These are phyloP conservation scores for Curvularia lunata DNA, from an alignment of 2,329 filamentous ascomycete genomes.

Conservation along the genomic window DNA sequence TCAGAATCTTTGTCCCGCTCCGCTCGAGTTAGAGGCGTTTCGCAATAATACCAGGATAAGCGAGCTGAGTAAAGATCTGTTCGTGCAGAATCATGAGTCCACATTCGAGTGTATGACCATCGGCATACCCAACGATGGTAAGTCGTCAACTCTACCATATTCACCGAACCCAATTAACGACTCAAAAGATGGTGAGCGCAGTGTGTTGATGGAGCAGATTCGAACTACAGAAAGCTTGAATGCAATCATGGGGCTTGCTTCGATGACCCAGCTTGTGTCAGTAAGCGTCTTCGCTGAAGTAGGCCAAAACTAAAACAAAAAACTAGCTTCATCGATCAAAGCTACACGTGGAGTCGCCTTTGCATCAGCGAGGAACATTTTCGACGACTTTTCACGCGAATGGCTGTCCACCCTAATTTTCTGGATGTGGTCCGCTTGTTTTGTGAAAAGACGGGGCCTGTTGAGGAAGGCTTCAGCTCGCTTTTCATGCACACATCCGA, in stretches of 20 bases:
- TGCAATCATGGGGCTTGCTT: neutral
- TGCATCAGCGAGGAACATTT: conserved; percentile 19
- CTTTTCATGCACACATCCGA: conserved; percentile 3
- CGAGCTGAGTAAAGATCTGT: conserved; percentile 10
- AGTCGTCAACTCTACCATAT: neutral
- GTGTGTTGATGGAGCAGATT: conserved; percentile 1
- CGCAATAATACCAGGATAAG: conserved; percentile 5
- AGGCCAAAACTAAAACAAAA: neutral
- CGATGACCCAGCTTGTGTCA: conserved; percentile 6
- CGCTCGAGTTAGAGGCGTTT: conserved; percentile 8
- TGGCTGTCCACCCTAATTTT: conserved; percentile 19
- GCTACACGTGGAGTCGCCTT: conserved; percentile 18
- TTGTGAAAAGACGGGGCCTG: conserved; percentile 13
- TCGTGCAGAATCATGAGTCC: conserved; percentile 10
- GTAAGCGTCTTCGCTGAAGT: neutral
- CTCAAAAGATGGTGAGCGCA: conserved; percentile 3
- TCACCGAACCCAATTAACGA: neutral
- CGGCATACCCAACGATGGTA: neutral
- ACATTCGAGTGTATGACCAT: conserved; percentile 3
- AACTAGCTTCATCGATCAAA: conserved; percentile 18
- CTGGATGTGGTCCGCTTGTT: conserved; percentile 18
- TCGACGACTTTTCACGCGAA: conserved; percentile 13
- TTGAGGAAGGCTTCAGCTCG: conserved; percentile 18
- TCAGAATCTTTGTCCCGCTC: conserved; percentile 5
- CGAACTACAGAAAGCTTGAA: conserved; percentile 1